Conservation (phyloP, 164 flowering plant genomes). For the Magnolia sinica region DNA sequence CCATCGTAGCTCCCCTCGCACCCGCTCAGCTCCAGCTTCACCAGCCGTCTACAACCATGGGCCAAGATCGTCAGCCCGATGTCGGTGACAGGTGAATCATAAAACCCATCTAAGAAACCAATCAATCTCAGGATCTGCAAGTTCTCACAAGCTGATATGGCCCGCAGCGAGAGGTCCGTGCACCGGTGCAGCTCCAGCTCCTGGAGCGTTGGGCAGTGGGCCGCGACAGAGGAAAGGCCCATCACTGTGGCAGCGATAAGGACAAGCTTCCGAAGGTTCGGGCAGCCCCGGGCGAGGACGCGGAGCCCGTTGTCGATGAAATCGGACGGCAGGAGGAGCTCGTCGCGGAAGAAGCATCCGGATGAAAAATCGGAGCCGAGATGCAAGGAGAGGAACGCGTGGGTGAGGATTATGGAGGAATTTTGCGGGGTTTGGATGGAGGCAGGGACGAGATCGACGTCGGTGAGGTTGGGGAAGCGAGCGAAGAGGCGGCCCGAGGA, state of each 20-base stretch:
- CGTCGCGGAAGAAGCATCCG: constrained; percentile 21
- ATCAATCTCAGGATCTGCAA: constrained; percentile 74
- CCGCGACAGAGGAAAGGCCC: constrained; percentile 67
- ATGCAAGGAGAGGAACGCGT: constrained; percentile 33
- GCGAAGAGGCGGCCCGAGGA: constrained; percentile 54
- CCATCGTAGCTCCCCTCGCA: constrained; percentile 97
- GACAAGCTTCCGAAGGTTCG: constrained; percentile 61
- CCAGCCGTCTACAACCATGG: constrained; percentile 78
- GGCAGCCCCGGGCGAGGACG: constrained; percentile 56
- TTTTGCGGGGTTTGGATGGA: constrained; percentile 25
- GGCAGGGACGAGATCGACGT: constrained; percentile 38
- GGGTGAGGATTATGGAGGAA: constrained; percentile 33
- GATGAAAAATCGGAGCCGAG: constrained; percentile 32
- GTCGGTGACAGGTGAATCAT: constrained; percentile 62
- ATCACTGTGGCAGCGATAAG: constrained; percentile 54
- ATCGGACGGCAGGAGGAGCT: constrained; percentile 31
- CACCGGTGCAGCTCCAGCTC: constrained; percentile 85
- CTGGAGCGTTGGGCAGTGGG: constrained; percentile 67
- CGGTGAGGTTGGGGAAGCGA: constrained; percentile 64
- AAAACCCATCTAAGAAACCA: constrained; percentile 61
- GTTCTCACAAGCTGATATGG: constrained; percentile 63
- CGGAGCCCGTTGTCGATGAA: constrained; percentile 58
- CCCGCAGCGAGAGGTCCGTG: constrained; percentile 50
- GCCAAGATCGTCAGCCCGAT: constrained; percentile 87
- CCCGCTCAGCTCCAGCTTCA: constrained; percentile 86